phyloP scores from a whole-genome alignment of 495 filamentous ascomycete genomes.

The Bombardia bombarda region DNA sequence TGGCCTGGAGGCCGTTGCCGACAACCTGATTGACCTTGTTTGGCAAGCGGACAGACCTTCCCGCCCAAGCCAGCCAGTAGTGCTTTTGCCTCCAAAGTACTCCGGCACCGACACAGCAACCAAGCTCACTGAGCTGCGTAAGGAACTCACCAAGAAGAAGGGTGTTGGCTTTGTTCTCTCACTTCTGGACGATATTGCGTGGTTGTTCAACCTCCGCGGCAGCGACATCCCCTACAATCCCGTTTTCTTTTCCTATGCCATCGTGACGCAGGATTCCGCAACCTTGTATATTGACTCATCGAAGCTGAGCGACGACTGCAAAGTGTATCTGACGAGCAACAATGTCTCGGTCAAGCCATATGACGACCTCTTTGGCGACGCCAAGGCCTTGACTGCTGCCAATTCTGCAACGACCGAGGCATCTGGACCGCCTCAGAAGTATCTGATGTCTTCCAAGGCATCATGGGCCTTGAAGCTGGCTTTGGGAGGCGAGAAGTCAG shows the following conservation, averaged over 20 bases:
- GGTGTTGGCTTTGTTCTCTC: slow-evolving; percentile 81
- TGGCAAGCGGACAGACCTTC: slow-evolving; percentile 72
- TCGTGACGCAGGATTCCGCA: slow-evolving; percentile 72
- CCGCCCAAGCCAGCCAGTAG: slow-evolving; percentile 68
- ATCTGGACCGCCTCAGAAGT: slow-evolving; percentile 51
- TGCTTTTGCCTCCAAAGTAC: slow-evolving; percentile 61
- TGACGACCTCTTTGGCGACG: slow-evolving; percentile 71
- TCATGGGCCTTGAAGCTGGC: slow-evolving; percentile 90
- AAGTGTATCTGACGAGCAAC: slow-evolving; percentile 61
- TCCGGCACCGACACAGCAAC: slow-evolving; percentile 75
- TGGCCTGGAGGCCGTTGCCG: slow-evolving; percentile 59
- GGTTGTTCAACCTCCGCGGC: slow-evolving; percentile 94
- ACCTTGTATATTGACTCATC: slow-evolving; percentile 78
- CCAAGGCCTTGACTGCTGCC: slow-evolving; percentile 49
- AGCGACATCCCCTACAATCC: slow-evolving; percentile 98
- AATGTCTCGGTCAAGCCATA: slow-evolving; percentile 75
- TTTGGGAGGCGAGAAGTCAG: slow-evolving; percentile 78
- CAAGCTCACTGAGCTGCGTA: slow-evolving; percentile 80
- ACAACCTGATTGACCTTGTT: slow-evolving; percentile 80
- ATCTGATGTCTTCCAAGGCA: slow-evolving; percentile 77
- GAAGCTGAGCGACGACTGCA: slow-evolving; percentile 64
- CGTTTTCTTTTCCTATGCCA: slow-evolving; percentile 95
- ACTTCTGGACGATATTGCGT: slow-evolving; percentile 96
- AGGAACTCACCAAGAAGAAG: slow-evolving; percentile 90
- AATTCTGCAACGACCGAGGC: slow-evolving; percentile 28